phyloP scores from a whole-genome alignment of 208 protist species.

The Leishmania amazonensis region DNA sequence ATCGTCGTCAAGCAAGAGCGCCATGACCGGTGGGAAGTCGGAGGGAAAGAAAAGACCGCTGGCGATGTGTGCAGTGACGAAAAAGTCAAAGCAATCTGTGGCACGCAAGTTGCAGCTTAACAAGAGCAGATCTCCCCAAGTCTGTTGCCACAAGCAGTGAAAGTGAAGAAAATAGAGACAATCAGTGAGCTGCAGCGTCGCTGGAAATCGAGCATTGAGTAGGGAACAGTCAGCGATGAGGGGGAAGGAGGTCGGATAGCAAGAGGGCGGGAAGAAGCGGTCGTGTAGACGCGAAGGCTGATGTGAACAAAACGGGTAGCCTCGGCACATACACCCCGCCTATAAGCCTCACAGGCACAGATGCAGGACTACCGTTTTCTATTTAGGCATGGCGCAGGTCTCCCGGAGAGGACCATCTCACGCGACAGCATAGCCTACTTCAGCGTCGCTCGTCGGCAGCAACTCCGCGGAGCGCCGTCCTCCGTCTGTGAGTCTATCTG shows the following conservation, averaged over 20 bases:
- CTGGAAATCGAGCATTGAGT: not conserved
- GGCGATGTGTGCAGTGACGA: not conserved
- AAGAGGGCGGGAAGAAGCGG: not conserved
- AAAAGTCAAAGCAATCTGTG: not conserved
- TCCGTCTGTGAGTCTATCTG: not conserved
- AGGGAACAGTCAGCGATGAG: not conserved
- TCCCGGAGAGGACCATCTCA: not conserved
- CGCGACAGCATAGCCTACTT: not conserved
- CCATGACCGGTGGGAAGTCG: slow-evolving; percentile 6
- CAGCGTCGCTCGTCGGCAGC: not conserved
- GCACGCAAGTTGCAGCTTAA: not conserved
- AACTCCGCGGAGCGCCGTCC: not conserved
- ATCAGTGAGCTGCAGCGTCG: not conserved
- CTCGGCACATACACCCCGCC: not conserved
- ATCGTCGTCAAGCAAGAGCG: slow-evolving; percentile 70
- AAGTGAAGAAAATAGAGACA: not conserved
- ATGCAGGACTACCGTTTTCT: not conserved
- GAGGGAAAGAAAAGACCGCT: not conserved
- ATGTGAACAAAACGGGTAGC: not conserved
- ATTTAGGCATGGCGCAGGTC: not conserved
- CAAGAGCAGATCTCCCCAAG: too few relatives aligned
- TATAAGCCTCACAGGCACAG: not conserved
- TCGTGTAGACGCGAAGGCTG: not conserved
- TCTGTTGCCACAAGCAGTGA: not conserved
- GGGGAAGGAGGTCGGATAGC: not conserved